Evolutionary conservation across 2,329 filamentous ascomycete genomes (phyloP).

Genomic region (Gliomastix tumulicola): DNA sequence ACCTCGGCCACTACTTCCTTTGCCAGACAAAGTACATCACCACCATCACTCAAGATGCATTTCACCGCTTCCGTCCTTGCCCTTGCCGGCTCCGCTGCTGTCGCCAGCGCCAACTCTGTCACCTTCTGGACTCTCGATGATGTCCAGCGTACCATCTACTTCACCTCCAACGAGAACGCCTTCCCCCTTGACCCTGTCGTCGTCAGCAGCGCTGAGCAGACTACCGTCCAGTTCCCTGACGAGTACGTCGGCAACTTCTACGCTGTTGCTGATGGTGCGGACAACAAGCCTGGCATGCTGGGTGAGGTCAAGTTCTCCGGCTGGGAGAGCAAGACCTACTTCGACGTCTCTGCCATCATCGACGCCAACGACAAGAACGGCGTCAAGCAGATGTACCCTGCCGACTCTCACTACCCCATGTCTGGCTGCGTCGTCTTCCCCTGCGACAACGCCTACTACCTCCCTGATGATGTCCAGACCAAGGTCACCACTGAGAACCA

Average conservation of each 20-base stretch:
- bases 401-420: constrained; percentile 22
- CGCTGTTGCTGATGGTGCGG: constrained; percentile 36
- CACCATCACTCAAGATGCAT: constrained; percentile 40
- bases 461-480: constrained; percentile 47
- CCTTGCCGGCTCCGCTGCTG: constrained; percentile 32
- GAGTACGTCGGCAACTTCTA: constrained; percentile 44
- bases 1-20: constrained; percentile 9
- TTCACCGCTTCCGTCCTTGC: constrained; percentile 39
- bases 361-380: constrained; percentile 39
- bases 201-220: constrained; percentile 28
- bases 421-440: constrained; percentile 47
- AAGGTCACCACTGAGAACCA: constrained; percentile 39
- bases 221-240: constrained; percentile 33
- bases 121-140: constrained; percentile 54
- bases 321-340: constrained; percentile 42
- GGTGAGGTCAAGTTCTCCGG: constrained; percentile 44
- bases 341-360: constrained; percentile 53
- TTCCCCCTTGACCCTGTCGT: constrained; percentile 26
- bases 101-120: constrained; percentile 39
- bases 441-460: constrained; percentile 47
- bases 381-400: constrained; percentile 49
- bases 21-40: constrained; percentile 7
- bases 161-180: constrained; percentile 35
- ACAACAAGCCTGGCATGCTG: constrained; percentile 40
- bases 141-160: constrained; percentile 39